Evolutionary conservation across 805 yeast species (phyloP).

Genomic region (Kuraishia cidri): DNA sequence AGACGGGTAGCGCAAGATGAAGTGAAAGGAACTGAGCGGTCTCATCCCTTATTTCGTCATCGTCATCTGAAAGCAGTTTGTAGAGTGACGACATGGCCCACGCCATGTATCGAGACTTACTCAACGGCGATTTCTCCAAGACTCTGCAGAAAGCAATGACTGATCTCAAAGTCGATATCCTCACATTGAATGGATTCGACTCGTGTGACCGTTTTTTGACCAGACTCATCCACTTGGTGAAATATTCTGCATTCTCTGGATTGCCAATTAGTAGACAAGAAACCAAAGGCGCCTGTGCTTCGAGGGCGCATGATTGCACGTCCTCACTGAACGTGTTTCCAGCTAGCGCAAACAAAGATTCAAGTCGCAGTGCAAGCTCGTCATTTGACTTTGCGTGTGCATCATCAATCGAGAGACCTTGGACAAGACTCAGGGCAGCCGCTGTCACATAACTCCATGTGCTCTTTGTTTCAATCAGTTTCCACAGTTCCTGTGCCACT

Average conservation of each 20-base stretch:
- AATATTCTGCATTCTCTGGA: constrained; percentile 5
- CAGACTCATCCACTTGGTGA: constrained; percentile 16
- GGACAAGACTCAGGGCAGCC: constrained; percentile 24
- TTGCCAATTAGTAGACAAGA: constrained; percentile 5
- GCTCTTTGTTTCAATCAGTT: constrained; percentile 8
- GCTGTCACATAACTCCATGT: constrained; percentile 39
- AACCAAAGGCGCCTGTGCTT: constrained; percentile 38
- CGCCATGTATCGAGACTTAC: constrained; percentile 5
- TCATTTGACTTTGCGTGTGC: background rate
- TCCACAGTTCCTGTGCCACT: constrained; percentile 13
- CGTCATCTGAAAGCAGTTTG: constrained; percentile 54
- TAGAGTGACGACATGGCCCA: constrained; percentile 11
- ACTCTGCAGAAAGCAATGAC: constrained; percentile 19
- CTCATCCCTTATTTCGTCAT: constrained; percentile 40
- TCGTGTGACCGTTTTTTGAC: constrained; percentile 26
- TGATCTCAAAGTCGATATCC: constrained; percentile 38
- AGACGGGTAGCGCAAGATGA: constrained; percentile 13
- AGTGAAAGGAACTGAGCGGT: constrained; percentile 33
- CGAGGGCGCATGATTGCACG: constrained; percentile 37
- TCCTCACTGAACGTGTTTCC: constrained; percentile 29
- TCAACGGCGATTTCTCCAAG: background rate
- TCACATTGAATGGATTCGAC: constrained; percentile 30
- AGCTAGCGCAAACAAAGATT: constrained; percentile 16
- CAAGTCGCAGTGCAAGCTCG: background rate
- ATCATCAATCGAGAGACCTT: constrained; percentile 9